Percentiles rank a stretch among this genome's conserved stretches.
Evolutionary conservation across 208 protist genomes (phyloP).

Genomic region (Trypanosoma caninum): DNA sequence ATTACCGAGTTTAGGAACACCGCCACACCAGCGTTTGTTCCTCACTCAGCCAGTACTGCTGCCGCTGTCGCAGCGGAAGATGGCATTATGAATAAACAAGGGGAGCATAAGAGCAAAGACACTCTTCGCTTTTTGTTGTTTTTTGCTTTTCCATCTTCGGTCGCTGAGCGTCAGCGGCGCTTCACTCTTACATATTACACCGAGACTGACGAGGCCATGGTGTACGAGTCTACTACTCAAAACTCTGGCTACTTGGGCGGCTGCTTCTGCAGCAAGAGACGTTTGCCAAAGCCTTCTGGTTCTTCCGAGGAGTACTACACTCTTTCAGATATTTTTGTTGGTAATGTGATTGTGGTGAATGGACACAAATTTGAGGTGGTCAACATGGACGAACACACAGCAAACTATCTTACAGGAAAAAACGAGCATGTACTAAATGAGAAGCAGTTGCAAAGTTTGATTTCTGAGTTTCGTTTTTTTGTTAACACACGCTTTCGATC

Average conservation of each 20-base stretch:
- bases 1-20: slow-evolving; percentile 10
- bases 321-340: slow-evolving; percentile 62
- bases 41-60: neutral
- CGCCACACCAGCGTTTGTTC: slow-evolving; percentile 13
- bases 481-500: slow-evolving; percentile 66
- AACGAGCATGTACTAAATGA: slow-evolving; percentile 25
- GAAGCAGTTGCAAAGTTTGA: slow-evolving; percentile 46
- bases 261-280: slow-evolving; percentile 70
- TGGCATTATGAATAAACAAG: neutral
- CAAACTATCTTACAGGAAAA: slow-evolving; percentile 45
- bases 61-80: neutral
- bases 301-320: slow-evolving; percentile 41
- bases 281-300: slow-evolving; percentile 49
- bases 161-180: slow-evolving; percentile 53
- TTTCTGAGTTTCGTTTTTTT: slow-evolving; percentile 63
- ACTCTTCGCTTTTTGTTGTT: slow-evolving; percentile 73
- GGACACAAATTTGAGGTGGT: slow-evolving; percentile 64
- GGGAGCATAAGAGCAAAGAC: slow-evolving; percentile 26
- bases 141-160: slow-evolving; percentile 41
- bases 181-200: slow-evolving; percentile 86
- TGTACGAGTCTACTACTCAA: slow-evolving; percentile 61
- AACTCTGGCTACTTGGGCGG: slow-evolving; percentile 79
- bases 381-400: slow-evolving; percentile 80
- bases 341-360: slow-evolving; percentile 63
- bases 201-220: slow-evolving; percentile 85